Evolutionary conservation across 2,329 filamentous ascomycete species (phyloP).

Genomic region (Decorospora gaudefroyi): DNA sequence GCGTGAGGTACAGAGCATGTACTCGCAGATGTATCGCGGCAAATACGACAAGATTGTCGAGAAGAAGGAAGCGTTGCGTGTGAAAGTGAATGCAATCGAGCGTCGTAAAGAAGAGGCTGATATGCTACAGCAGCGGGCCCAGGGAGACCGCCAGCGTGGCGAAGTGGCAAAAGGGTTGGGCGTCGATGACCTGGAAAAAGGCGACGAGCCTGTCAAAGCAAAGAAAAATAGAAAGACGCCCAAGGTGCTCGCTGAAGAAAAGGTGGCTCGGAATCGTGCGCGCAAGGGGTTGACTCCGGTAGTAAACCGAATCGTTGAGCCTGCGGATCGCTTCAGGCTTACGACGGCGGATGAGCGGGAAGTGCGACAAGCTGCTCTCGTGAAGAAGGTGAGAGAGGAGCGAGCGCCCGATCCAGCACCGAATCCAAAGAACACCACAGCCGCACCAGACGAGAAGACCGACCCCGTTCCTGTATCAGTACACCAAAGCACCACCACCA

Average conservation of each 20-base stretch:
- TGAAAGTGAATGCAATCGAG: neutral
- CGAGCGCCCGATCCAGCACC: neutral
- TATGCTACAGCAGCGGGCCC: neutral
- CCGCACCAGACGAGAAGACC: neutral
- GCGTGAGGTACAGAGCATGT: constrained; percentile 8
- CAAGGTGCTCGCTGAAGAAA: constrained; percentile 2
- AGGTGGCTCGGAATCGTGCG: constrained; percentile 1
- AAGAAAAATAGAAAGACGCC: neutral
- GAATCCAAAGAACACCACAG: neutral
- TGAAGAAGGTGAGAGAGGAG: neutral
- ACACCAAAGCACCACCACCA: too few species aligned
- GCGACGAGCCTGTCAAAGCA: neutral
- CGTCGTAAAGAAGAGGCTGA: neutral
- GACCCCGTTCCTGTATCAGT: too few species aligned
- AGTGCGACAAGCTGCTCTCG: neutral
- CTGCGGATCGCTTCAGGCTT: neutral
- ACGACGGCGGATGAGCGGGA: neutral
- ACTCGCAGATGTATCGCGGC: constrained; percentile 1
- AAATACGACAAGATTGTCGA: neutral
- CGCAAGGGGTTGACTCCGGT: neutral
- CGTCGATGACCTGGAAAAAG: neutral
- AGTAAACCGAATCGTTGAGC: neutral
- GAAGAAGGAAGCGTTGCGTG: neutral
- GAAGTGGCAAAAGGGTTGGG: neutral
- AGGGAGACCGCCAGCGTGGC: neutral